phyloP scores from a whole-genome alignment of 2,329 filamentous ascomycete species.

The Neonectria neomacrospora region DNA sequence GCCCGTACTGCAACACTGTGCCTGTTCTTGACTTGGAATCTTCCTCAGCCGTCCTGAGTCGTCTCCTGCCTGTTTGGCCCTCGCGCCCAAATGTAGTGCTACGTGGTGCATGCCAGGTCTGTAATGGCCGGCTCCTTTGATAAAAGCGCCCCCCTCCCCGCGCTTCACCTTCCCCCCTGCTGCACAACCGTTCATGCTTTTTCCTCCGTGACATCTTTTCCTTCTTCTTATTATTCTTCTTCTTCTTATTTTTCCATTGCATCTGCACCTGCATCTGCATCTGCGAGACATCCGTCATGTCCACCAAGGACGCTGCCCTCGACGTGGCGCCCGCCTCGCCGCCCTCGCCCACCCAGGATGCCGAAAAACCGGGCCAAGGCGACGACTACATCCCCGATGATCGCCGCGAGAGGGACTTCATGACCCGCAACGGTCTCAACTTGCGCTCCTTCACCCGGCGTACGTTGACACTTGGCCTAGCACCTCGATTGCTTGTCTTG shows the following conservation, averaged over 20 bases:
- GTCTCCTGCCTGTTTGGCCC: constrained; percentile 43
- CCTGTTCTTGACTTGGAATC: constrained; percentile 10
- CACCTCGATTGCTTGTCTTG: background rate
- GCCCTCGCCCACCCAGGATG: constrained; percentile 25
- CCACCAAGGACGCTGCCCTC: constrained; percentile 40
- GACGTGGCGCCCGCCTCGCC: constrained; percentile 32
- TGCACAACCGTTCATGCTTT: no score
- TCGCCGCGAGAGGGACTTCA: constrained; percentile 41
- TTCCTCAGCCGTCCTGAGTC: constrained; percentile 23
- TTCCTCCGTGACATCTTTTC: no score
- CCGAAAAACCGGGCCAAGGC: constrained; percentile 28
- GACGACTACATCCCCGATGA: constrained; percentile 32
- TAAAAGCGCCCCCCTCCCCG: no score
- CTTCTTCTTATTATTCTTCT: no score
- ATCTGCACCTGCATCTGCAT: no score
- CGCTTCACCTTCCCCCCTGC: no score
- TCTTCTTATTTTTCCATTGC: no score
- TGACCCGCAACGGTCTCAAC: constrained; percentile 46
- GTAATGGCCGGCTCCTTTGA: no score
- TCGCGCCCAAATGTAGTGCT: constrained; percentile 22
- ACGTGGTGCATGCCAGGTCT: constrained; percentile 15
- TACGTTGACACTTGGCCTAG: constrained; percentile 19
- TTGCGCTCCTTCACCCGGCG: constrained; percentile 39
- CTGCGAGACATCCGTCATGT: constrained; percentile 25
- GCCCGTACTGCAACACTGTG: background rate